phyloP scores from a whole-genome alignment of 2,329 filamentous ascomycete species.

The Raffaelea albimanens region DNA sequence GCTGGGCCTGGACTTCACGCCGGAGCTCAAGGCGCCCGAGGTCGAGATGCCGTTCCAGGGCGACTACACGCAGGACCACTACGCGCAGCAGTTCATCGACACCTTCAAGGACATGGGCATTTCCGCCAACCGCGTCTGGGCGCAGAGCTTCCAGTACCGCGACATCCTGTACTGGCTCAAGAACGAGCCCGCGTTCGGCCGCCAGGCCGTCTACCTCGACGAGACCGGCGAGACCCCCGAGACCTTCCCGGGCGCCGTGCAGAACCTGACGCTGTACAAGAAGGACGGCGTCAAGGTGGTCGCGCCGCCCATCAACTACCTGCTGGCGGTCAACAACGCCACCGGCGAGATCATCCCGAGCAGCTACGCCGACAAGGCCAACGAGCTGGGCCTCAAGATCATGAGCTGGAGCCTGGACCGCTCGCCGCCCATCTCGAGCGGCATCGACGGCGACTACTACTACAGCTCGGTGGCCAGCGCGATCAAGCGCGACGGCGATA shows the following conservation, averaged over 20 bases:
- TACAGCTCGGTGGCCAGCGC: slow-evolving; percentile 44
- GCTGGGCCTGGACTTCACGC: slow-evolving; percentile 9
- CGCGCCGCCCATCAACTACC: slow-evolving; percentile 52
- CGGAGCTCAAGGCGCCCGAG: slow-evolving; percentile 23
- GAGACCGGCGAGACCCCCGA: slow-evolving; percentile 44
- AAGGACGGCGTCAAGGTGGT: slow-evolving; percentile 51
- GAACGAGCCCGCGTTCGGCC: slow-evolving; percentile 48
- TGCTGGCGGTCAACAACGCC: slow-evolving; percentile 40
- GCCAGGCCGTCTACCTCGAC: slow-evolving; percentile 57
- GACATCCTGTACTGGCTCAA: slow-evolving; percentile 60
- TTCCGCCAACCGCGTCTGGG: slow-evolving; percentile 43
- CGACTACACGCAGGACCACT: slow-evolving; percentile 56
- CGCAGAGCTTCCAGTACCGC: slow-evolving; percentile 56
- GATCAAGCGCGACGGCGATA: slow-evolving; percentile 54
- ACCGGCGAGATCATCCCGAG: slow-evolving; percentile 49
- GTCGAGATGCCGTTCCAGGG: slow-evolving; percentile 61
- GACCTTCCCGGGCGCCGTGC: slow-evolving; percentile 43
- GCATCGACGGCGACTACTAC: slow-evolving; percentile 41
- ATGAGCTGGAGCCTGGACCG: slow-evolving; percentile 63
- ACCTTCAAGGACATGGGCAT: slow-evolving; percentile 46
- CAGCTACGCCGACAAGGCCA: slow-evolving; percentile 51
- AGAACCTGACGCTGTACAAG: slow-evolving; percentile 45
- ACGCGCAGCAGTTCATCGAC: slow-evolving; percentile 56
- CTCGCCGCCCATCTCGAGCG: slow-evolving; percentile 46
- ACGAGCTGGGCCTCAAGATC: slow-evolving; percentile 52